Evolutionary conservation across 306 rosid species (phyloP).

Genomic region (Quercus cerris): DNA sequence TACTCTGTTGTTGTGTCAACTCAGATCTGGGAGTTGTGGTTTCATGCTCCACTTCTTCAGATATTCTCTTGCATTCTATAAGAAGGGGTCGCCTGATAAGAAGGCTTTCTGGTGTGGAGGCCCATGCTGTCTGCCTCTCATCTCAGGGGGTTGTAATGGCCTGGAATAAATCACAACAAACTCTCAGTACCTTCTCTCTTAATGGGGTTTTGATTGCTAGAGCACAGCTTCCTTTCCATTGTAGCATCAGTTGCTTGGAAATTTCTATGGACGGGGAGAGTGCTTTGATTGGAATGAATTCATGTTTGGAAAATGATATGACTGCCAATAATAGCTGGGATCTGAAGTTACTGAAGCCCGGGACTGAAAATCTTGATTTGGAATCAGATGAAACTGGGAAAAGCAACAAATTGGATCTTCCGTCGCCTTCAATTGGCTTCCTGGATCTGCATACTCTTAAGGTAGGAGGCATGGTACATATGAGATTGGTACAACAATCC

Average conservation of each 20-base stretch:
- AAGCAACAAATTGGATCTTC: constrained; percentile 52
- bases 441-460: constrained; percentile 78
- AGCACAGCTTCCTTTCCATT: constrained; percentile 54
- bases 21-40: constrained; percentile 90
- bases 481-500: not conserved
- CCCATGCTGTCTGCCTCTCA: constrained; percentile 75
- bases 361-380: constrained; percentile 30
- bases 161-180: constrained; percentile 67
- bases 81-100: constrained; percentile 78
- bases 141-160: constrained; percentile 79
- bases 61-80: constrained; percentile 82
- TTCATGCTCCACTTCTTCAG: constrained; percentile 76
- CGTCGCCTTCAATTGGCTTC: constrained; percentile 82
- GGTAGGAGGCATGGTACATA: constrained; percentile 46
- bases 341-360: constrained; percentile 38
- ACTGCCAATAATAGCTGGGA: constrained; percentile 39
- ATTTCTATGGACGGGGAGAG: constrained; percentile 75
- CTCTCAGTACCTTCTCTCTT: constrained; percentile 74
- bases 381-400: constrained; percentile 40
- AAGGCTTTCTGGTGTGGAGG: constrained; percentile 78
- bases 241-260: constrained; percentile 83
- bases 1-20: constrained; percentile 81
- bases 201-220: constrained; percentile 72
- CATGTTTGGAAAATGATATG: constrained; percentile 34
- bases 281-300: constrained; percentile 79